Percentiles rank a stretch among this genome's conserved stretches.
phyloP scores from a whole-genome alignment of 2,329 filamentous ascomycete genomes.

The Phialocephala sp. region DNA sequence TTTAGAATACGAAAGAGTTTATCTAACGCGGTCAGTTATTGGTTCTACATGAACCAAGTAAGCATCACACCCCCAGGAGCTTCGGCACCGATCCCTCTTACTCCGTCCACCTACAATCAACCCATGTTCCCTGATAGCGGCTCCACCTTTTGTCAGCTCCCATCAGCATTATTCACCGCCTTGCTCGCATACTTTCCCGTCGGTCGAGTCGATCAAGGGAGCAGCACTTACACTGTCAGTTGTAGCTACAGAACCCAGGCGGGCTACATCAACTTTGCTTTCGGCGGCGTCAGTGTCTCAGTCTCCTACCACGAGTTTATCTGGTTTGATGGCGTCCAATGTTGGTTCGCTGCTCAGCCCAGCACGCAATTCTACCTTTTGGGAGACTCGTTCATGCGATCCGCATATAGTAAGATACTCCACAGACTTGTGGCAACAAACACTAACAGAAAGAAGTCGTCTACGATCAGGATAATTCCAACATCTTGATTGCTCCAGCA shows the following conservation, averaged over 20 bases:
- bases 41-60: conserved; percentile 28
- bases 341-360: conserved; percentile 20
- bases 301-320: conserved; percentile 28
- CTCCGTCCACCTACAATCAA: conserved; percentile 13
- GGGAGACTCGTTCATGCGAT: conserved; percentile 29
- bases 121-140: conserved; percentile 25
- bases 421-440: neutral
- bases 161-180: conserved; percentile 14
- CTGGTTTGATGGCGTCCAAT: conserved; percentile 21
- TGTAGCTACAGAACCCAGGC: conserved; percentile 13
- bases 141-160: conserved; percentile 21
- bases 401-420: conserved; percentile 24
- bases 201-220: conserved; percentile 9
- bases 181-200: conserved; percentile 23
- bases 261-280: conserved; percentile 26
- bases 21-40: conserved; percentile 22
- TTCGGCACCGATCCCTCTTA: conserved; percentile 13
- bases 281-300: conserved; percentile 22
- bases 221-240: conserved; percentile 20
- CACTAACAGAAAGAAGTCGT: conserved; percentile 21
- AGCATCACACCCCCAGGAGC: conserved; percentile 22
- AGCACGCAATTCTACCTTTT: conserved; percentile 10
- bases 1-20: no score
- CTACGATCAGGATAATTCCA: conserved; percentile 31
- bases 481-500: conserved; percentile 27